Evolutionary conservation across 2,329 filamentous ascomycete species (phyloP).

Genomic region (Fusarium chuoi): DNA sequence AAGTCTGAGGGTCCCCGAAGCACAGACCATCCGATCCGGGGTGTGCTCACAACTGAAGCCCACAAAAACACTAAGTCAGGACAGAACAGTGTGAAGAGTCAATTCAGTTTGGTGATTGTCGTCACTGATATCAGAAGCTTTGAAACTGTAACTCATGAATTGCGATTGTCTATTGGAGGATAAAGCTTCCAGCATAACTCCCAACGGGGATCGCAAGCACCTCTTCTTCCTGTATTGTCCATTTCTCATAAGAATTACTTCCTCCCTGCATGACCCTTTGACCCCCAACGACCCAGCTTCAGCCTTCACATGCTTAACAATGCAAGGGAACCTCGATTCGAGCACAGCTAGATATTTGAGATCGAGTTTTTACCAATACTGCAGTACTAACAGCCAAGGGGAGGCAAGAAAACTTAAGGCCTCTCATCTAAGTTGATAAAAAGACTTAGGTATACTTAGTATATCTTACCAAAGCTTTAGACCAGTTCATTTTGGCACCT

Average conservation of each 20-base stretch:
- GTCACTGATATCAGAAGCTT: not conserved
- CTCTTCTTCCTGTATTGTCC: no score
- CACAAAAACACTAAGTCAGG: slow-evolving; percentile 32
- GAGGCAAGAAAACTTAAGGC: no score
- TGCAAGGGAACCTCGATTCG: not conserved
- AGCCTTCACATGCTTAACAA: not conserved
- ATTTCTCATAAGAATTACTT: not conserved
- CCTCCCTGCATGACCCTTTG: not conserved
- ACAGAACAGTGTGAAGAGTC: slow-evolving; percentile 2
- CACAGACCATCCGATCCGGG: slow-evolving; percentile 37
- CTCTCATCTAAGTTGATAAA: not conserved
- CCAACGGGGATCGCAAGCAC: not conserved
- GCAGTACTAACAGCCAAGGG: not conserved
- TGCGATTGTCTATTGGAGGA: not conserved
- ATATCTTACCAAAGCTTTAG: not conserved
- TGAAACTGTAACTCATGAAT: slow-evolving; percentile 13
- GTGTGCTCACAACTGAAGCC: slow-evolving; percentile 37
- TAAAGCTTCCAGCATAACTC: not conserved
- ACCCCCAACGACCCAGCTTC: not conserved
- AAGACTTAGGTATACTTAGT: not conserved
- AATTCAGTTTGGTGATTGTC: not conserved
- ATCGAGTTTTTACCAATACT: not conserved
- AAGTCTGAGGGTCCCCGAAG: slow-evolving; percentile 4
- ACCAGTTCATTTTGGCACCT: not conserved
- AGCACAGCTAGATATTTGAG: not conserved